phyloP scores from a whole-genome alignment of 2,329 filamentous ascomycete genomes.

The Juglanconis juglandina region DNA sequence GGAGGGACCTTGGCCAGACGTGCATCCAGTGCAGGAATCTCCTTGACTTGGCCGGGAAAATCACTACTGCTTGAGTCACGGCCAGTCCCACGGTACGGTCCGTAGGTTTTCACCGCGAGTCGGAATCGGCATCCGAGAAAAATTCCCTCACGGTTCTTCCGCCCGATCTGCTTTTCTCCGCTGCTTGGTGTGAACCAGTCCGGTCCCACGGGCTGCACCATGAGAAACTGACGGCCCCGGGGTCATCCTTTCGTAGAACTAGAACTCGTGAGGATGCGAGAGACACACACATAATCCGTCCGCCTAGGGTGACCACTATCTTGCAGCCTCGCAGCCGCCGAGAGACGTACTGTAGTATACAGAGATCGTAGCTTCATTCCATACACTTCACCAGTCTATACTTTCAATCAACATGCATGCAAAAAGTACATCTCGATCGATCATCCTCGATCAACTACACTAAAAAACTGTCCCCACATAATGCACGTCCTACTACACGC shows the following conservation, averaged over 20 bases:
- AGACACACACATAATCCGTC: background rate
- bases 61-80: background rate
- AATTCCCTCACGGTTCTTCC: no score
- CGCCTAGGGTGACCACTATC: no score
- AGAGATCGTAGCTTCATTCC: slow-evolving; percentile 4
- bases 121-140: no score
- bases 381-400: background rate
- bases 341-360: background rate
- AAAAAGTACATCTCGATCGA: background rate
- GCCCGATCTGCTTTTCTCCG: no score
- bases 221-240: no score
- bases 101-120: background rate
- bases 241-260: no score
- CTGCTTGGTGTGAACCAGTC: no score
- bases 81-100: background rate
- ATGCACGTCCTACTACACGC: background rate
- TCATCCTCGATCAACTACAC: background rate
- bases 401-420: background rate
- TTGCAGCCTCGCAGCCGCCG: background rate
- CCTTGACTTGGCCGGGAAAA: background rate
- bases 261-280: no score
- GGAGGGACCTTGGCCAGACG: no score
- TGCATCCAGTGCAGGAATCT: background rate
- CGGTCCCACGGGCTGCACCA: no score
- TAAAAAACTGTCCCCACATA: background rate